Conservation (phyloP, 805 yeast genomes). For the Starmerella stellata region DNA sequence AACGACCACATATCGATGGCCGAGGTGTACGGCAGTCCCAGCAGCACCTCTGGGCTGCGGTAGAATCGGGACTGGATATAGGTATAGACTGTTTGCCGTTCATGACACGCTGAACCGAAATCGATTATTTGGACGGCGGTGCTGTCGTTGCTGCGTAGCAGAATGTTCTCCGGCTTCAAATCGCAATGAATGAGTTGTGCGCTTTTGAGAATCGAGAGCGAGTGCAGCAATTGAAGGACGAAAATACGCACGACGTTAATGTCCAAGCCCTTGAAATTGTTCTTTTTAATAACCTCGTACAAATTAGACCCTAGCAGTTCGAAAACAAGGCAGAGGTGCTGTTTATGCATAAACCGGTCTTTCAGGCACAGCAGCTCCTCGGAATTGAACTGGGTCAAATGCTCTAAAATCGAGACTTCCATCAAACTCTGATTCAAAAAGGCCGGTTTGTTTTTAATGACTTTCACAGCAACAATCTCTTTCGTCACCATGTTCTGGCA, state of each 20-base stretch:
- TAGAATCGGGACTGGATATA: conserved; percentile 86
- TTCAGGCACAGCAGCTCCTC: conserved; percentile 61
- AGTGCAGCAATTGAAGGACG: conserved; percentile 62
- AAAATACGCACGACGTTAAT: conserved; percentile 62
- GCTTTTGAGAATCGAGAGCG: conserved; percentile 62
- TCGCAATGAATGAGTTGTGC: conserved; percentile 88
- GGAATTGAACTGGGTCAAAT: conserved; percentile 43
- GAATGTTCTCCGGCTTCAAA: conserved; percentile 85
- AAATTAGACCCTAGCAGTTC: conserved; percentile 75
- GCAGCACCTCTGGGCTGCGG: conserved; percentile 82
- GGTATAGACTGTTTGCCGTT: conserved; percentile 71
- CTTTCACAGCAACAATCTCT: conserved; percentile 84
- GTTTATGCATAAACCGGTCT: conserved; percentile 82
- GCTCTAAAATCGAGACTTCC: conserved; percentile 74
- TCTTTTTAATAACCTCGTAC: conserved; percentile 79
- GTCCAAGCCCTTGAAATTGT: conserved; percentile 78
- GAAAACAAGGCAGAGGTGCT: conserved; percentile 82
- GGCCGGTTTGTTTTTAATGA: conserved; percentile 80
- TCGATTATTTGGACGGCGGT: conserved; percentile 86
- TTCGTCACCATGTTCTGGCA: conserved; percentile 67
- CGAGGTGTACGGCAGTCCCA: conserved; percentile 81
- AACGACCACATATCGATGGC: conserved; percentile 96
- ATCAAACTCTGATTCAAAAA: conserved; percentile 79
- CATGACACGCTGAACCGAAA: conserved; percentile 91
- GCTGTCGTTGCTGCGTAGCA: conserved; percentile 58